These are phyloP conservation scores for Parastagonospora nodorum DNA, from an alignment of 2,329 filamentous ascomycete genomes.

Conservation along the genomic window DNA sequence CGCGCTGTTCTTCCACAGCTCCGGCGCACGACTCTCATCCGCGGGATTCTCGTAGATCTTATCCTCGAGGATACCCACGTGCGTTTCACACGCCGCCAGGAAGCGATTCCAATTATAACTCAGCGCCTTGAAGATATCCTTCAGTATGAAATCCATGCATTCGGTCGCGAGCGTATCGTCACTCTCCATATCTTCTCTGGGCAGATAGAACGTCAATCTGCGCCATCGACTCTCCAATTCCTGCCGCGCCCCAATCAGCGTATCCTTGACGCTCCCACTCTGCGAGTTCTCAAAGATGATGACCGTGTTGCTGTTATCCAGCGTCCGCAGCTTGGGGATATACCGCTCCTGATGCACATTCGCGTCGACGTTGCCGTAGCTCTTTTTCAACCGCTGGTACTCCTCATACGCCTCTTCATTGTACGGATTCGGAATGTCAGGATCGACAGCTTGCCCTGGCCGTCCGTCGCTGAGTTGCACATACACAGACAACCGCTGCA, in stretches of 20 bases:
- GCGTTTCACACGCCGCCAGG: constrained; percentile 53
- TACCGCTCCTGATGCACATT: constrained; percentile 42
- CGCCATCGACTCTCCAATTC: constrained; percentile 60
- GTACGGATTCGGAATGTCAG: constrained; percentile 55
- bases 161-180: constrained; percentile 52
- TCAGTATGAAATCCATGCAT: constrained; percentile 57
- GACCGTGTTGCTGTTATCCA: constrained; percentile 57
- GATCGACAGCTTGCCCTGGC: constrained; percentile 44
- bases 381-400: constrained; percentile 37
- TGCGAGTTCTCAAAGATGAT: constrained; percentile 60
- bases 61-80: constrained; percentile 53
- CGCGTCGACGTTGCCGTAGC: constrained; percentile 33
- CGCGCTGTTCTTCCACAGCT: constrained; percentile 58
- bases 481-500: constrained; percentile 57
- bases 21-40: constrained; percentile 58
- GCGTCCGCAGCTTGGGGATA: constrained; percentile 48
- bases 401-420: constrained; percentile 43
- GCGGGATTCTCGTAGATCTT: constrained; percentile 59
- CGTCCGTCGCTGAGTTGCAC: constrained; percentile 55
- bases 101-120: constrained; percentile 54
- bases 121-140: constrained; percentile 56
- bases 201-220: constrained; percentile 57
- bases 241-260: constrained; percentile 55
- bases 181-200: constrained; percentile 49
- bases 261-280: constrained; percentile 54